Evolutionary conservation across 768 basidiomycete species (phyloP).

Genomic region (Auricularia sp.): DNA sequence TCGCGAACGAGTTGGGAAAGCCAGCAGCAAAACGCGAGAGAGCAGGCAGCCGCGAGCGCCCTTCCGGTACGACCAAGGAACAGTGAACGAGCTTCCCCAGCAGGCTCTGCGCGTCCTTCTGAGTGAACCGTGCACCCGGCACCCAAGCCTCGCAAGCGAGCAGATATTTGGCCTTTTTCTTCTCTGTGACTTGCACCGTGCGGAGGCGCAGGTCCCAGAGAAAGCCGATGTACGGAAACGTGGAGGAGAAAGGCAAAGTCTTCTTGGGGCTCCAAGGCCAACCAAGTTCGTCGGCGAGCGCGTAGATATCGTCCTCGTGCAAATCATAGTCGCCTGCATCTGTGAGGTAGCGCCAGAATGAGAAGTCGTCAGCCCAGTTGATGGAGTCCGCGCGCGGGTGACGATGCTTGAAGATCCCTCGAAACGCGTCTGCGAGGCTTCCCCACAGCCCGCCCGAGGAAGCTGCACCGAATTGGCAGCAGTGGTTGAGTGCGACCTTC

Average conservation of each 20-base stretch:
- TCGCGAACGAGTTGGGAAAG: neutral
- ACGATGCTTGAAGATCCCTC: constrained; percentile 17
- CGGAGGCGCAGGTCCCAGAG: constrained; percentile 23
- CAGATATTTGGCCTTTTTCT: constrained; percentile 25
- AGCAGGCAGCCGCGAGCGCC: neutral
- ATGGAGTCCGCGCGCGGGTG: constrained; percentile 11
- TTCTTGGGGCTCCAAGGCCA: constrained; percentile 30
- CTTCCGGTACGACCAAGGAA: neutral
- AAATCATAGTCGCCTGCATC: neutral
- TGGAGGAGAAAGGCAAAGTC: constrained; percentile 17
- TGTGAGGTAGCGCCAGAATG: constrained; percentile 11
- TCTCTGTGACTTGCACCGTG: constrained; percentile 21
- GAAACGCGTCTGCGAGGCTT: constrained; percentile 22
- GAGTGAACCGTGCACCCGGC: constrained; percentile 1
- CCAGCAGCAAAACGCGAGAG: neutral
- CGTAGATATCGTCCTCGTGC: constrained; percentile 20
- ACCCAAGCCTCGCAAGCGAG: constrained; percentile 14
- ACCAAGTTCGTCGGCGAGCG: constrained; percentile 18
- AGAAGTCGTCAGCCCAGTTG: constrained; percentile 35
- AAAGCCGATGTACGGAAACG: constrained; percentile 31
- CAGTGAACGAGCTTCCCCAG: constrained; percentile 10
- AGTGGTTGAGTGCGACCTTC: constrained; percentile 24
- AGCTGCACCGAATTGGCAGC: constrained; percentile 21
- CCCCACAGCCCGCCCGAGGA: constrained; percentile 26
- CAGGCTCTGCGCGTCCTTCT: neutral